Conservation (phyloP, 2,329 filamentous ascomycete genomes). For the Exophiala bonariae region DNA sequence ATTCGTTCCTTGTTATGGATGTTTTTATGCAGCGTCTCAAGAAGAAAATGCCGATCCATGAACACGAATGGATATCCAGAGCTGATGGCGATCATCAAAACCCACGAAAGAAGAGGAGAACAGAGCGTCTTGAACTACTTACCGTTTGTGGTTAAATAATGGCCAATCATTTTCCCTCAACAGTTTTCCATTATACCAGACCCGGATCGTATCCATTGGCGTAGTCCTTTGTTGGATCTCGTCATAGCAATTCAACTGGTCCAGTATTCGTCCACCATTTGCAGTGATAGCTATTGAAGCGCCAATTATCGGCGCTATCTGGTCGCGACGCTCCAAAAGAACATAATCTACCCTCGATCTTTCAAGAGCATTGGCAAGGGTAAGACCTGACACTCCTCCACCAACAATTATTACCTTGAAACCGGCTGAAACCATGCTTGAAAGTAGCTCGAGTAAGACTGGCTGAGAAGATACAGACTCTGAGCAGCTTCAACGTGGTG, state of each 20-base stretch:
- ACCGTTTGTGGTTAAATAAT: background rate
- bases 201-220: background rate
- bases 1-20: constrained; percentile 19
- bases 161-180: background rate
- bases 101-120: no score
- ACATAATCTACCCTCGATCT: background rate
- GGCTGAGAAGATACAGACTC: no score
- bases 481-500: no score
- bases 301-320: background rate
- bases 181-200: background rate
- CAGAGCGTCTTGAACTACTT: background rate
- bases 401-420: background rate
- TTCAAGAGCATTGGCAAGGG: background rate
- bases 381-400: background rate
- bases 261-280: background rate
- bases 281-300: background rate
- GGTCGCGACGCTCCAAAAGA: background rate
- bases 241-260: background rate
- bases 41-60: constrained; percentile 28
- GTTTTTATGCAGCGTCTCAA: constrained; percentile 29
- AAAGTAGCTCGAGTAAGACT: no score
- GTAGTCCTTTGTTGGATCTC: background rate
- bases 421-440: background rate
- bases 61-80: constrained; percentile 27
- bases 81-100: constrained; percentile 2